phyloP scores from a whole-genome alignment of 371 early-diverging fungal species.

The Rhizopus delemar region DNA sequence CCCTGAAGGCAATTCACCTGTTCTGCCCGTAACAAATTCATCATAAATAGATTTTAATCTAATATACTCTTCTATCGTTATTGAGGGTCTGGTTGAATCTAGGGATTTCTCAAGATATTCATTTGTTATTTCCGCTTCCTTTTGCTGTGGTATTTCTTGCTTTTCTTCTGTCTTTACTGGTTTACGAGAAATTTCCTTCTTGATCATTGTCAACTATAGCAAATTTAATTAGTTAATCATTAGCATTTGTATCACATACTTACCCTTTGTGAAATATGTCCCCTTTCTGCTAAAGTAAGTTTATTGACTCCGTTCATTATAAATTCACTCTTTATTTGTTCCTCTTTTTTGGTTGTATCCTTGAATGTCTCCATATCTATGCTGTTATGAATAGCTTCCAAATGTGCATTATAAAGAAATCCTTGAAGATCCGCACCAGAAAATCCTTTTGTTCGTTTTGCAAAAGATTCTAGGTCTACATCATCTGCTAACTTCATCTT shows the following conservation, averaged over 20 bases:
- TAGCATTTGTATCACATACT: constrained; percentile 13
- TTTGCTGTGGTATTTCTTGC: constrained; percentile 13
- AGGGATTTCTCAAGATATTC: constrained; percentile 63
- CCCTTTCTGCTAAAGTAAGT: constrained; percentile 64
- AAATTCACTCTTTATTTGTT: constrained; percentile 39
- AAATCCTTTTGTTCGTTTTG: constrained; percentile 72
- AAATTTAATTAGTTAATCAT: background rate
- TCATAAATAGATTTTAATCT: constrained; percentile 63
- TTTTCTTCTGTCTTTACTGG: constrained; percentile 7
- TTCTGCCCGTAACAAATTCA: constrained; percentile 69
- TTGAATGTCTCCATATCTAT: constrained; percentile 56
- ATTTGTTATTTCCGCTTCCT: constrained; percentile 49
- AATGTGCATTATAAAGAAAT: constrained; percentile 86
- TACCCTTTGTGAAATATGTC: constrained; percentile 62
- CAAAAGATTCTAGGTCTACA: constrained; percentile 62
- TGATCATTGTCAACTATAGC: constrained; percentile 54
- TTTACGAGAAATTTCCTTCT: constrained; percentile 37
- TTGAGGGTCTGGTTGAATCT: constrained; percentile 64
- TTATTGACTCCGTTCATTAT: constrained; percentile 35
- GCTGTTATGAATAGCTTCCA: constrained; percentile 83
- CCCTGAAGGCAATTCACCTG: constrained; percentile 67
- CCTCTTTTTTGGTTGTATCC: constrained; percentile 36
- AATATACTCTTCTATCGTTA: constrained; percentile 60
- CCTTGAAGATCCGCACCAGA: constrained; percentile 96
- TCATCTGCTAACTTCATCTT: constrained; percentile 65